Percentiles rank a stretch among this genome's conserved stretches.
These are phyloP conservation scores for Fraxinus quadrangulata DNA, from an alignment of 257 asterid species.

Conservation along the genomic window DNA sequence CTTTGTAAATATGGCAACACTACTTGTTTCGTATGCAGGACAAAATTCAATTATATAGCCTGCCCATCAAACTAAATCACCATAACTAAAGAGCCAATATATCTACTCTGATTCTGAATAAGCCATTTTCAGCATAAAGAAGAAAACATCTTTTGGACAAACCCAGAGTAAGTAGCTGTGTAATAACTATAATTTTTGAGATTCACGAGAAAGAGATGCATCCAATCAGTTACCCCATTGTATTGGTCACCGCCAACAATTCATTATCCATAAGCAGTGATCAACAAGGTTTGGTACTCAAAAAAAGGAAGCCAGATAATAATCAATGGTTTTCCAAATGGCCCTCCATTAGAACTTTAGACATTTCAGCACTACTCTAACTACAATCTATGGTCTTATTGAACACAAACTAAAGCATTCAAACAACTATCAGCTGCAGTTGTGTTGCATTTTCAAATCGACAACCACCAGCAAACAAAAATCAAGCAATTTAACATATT, in stretches of 20 bases:
- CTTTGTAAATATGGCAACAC: not conserved
- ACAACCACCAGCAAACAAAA: slow-evolving; percentile 17
- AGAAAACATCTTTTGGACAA: not conserved
- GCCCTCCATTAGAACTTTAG: slow-evolving; percentile 13
- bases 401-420: slow-evolving; percentile 17
- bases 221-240: slow-evolving; percentile 9
- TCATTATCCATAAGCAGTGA: slow-evolving; percentile 14
- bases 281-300: slow-evolving; percentile 17
- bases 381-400: not conserved
- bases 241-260: not conserved
- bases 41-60: not conserved
- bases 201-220: not conserved
- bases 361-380: slow-evolving; percentile 6
- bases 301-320: not conserved
- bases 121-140: not conserved
- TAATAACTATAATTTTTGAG: not conserved
- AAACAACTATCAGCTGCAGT: slow-evolving; percentile 7
- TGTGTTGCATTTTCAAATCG: slow-evolving; percentile 10
- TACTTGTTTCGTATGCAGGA: not conserved
- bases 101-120: not conserved
- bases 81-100: not conserved
- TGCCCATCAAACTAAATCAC: not conserved
- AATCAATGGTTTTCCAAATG: not conserved
- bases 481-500: slow-evolving; percentile 23
- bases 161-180: not conserved